These are phyloP conservation scores for Citrus glauca DNA, from an alignment of 345 rosid genomes.

Conservation along the genomic window DNA sequence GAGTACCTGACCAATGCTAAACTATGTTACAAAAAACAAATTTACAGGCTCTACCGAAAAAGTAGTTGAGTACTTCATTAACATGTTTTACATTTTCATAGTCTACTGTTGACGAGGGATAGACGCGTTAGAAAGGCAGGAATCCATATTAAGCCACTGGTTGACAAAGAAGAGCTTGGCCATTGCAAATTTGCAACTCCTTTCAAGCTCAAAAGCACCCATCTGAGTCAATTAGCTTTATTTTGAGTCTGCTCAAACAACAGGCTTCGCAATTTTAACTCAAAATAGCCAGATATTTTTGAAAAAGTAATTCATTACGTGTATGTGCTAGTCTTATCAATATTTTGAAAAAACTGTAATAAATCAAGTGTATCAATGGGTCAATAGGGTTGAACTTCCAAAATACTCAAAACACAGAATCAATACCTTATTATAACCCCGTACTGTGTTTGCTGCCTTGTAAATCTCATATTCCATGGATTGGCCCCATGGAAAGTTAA, in stretches of 20 bases:
- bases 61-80: neutral
- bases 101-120: neutral
- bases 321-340: neutral
- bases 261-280: neutral
- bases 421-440: constrained; percentile 16
- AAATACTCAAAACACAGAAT: neutral
- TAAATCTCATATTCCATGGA: constrained; percentile 26
- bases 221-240: neutral
- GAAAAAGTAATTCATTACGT: neutral
- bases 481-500: constrained; percentile 27
- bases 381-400: neutral
- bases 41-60: neutral
- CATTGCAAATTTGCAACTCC: neutral
- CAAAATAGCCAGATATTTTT: neutral
- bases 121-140: neutral
- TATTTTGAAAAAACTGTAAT: neutral
- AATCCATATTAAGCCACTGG: neutral
- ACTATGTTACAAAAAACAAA: neutral
- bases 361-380: neutral
- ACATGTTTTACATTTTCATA: neutral
- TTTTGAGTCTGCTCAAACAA: neutral
- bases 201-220: neutral
- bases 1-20: constrained; percentile 6
- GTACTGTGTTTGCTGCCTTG: constrained; percentile 13
- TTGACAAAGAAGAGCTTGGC: neutral